Evolutionary conservation across 176 grass and related monocot species (phyloP).

Genomic region (Cenchrus americanus): DNA sequence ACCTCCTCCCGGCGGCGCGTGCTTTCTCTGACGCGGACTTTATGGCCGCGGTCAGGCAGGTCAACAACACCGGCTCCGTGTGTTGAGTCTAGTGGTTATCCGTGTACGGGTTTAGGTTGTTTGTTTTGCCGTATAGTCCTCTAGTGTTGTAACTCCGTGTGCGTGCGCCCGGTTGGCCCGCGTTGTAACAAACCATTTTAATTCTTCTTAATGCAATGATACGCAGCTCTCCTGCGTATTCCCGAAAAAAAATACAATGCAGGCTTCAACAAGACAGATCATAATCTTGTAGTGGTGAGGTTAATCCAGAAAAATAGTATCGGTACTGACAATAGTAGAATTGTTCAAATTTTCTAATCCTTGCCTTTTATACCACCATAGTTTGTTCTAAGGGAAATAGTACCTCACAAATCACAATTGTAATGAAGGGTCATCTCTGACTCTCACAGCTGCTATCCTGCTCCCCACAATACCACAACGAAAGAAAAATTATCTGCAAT

Average conservation of each 20-base stretch:
- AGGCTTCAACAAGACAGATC: neutral
- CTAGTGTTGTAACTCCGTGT: too few relatives aligned
- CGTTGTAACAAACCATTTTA: too few relatives aligned
- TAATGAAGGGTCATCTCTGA: neutral
- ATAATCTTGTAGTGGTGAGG: neutral
- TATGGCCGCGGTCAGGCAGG: too few relatives aligned
- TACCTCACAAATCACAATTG: conserved; percentile 5
- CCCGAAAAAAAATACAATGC: neutral
- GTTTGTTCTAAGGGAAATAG: neutral
- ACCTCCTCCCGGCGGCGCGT: too few relatives aligned
- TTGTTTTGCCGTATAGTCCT: too few relatives aligned
- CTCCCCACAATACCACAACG: neutral
- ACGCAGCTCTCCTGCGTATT: too few relatives aligned
- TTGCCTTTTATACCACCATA: neutral
- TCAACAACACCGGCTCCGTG: too few relatives aligned
- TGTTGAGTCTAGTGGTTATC: too few relatives aligned
- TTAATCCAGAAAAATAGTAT: neutral
- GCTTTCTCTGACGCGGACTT: too few relatives aligned
- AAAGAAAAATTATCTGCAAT: neutral
- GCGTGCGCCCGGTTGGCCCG: too few relatives aligned
- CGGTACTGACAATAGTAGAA: neutral
- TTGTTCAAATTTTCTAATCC: neutral
- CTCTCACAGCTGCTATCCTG: neutral
- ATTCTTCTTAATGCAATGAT: too few relatives aligned
- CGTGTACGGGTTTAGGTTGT: too few relatives aligned